Evolutionary conservation across 1,139 yeast species (phyloP).

Genomic region (Candida tetrigidarum): DNA sequence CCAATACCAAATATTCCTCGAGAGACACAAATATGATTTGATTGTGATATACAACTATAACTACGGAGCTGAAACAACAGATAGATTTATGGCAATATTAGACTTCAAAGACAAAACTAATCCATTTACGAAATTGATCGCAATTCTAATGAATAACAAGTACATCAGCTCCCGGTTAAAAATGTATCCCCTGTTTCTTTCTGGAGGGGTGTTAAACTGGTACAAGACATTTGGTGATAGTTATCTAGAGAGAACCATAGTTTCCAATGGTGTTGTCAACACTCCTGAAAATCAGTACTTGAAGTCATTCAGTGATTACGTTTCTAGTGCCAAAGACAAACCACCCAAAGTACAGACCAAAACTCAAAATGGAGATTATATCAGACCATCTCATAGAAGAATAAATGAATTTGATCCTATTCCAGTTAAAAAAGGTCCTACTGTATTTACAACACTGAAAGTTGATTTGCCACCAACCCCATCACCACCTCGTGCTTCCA

Average conservation of each 20-base stretch:
- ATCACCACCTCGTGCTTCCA: neutral
- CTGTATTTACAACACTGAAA: constrained; percentile 1
- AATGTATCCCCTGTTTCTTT: constrained; percentile 37
- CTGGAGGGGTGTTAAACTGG: constrained; percentile 51
- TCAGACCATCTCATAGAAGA: constrained; percentile 10
- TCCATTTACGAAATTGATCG: constrained; percentile 56
- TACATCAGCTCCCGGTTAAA: constrained; percentile 40
- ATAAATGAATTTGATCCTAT: constrained; percentile 9
- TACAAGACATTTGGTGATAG: constrained; percentile 34
- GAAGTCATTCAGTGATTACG: constrained; percentile 43
- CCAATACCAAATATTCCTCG: constrained; percentile 55
- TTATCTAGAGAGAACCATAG: constrained; percentile 26
- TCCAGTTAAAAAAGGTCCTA: neutral
- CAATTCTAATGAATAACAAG: constrained; percentile 50
- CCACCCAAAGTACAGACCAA: neutral
- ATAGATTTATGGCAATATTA: constrained; percentile 32
- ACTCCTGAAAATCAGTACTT: constrained; percentile 24
- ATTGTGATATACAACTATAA: constrained; percentile 64
- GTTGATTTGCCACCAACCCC: constrained; percentile 4
- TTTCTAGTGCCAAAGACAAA: constrained; percentile 35
- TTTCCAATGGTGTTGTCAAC: neutral
- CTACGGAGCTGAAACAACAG: constrained; percentile 29
- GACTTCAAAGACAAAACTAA: constrained; percentile 22
- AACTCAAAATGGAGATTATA: constrained; percentile 9
- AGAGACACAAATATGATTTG: constrained; percentile 58